Evolutionary conservation across 805 yeast species (phyloP).

Genomic region (Barnettozyma californica): DNA sequence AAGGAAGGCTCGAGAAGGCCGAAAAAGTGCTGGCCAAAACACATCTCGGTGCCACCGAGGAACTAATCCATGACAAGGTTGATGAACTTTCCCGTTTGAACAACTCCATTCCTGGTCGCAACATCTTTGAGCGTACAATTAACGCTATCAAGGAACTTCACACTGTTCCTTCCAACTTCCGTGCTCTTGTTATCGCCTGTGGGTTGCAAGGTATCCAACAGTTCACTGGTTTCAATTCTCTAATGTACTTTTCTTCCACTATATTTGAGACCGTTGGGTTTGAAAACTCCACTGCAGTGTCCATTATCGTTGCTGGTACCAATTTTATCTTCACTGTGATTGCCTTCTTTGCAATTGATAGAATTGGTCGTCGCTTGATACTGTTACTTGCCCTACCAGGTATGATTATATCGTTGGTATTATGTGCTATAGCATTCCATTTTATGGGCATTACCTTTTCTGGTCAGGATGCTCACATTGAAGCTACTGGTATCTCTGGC

Average conservation of each 20-base stretch:
- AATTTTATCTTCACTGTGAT: slow-evolving; percentile 83
- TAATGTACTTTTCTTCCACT: slow-evolving; percentile 92
- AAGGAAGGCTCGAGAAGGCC: slow-evolving; percentile 62
- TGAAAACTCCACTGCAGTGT: slow-evolving; percentile 85
- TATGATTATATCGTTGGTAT: slow-evolving; percentile 68
- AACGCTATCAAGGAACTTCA: slow-evolving; percentile 62
- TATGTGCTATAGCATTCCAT: slow-evolving; percentile 91
- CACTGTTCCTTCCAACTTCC: slow-evolving; percentile 67
- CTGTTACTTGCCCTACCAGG: slow-evolving; percentile 78
- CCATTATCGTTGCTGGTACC: slow-evolving; percentile 89
- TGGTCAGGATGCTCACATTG: slow-evolving; percentile 38
- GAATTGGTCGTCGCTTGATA: slow-evolving; percentile 82
- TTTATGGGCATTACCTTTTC: slow-evolving; percentile 60
- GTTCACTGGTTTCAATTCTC: slow-evolving; percentile 92
- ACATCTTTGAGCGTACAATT: slow-evolving; percentile 45
- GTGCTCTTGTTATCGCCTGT: slow-evolving; percentile 87
- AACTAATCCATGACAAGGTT: slow-evolving; percentile 60
- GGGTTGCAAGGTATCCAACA: slow-evolving; percentile 96
- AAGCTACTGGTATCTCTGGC: slow-evolving; percentile 43
- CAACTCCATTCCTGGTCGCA: slow-evolving; percentile 40
- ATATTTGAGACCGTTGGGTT: slow-evolving; percentile 91
- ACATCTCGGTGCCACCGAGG: slow-evolving; percentile 58
- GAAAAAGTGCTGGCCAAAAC: slow-evolving; percentile 56
- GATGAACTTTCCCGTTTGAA: slow-evolving; percentile 54
- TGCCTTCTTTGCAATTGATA: slow-evolving; percentile 84